Percentiles rank a stretch among this genome's conserved stretches.
Evolutionary conservation across 495 filamentous ascomycete species (phyloP).

Genomic region (Penicillium diatomitis): DNA sequence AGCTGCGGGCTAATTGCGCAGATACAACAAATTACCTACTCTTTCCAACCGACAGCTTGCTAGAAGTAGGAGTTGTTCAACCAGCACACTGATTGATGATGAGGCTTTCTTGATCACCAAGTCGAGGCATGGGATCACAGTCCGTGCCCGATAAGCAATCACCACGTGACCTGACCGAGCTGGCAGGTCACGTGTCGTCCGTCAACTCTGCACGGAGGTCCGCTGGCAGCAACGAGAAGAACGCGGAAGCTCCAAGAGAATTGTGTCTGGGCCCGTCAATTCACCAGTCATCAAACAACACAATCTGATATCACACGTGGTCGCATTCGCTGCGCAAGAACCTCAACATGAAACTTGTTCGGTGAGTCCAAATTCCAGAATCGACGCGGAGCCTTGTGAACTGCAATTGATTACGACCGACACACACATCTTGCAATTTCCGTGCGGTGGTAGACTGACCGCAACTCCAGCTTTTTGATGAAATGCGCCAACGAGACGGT

Average conservation of each 20-base stretch:
- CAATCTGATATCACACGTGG: background rate
- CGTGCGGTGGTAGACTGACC: slow-evolving; percentile 8
- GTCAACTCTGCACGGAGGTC: slow-evolving; percentile 15
- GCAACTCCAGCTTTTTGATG: slow-evolving; percentile 76
- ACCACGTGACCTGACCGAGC: slow-evolving; percentile 3
- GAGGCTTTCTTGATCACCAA: background rate
- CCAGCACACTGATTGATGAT: background rate
- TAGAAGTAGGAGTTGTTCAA: too few relatives aligned
- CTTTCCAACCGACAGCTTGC: too few relatives aligned
- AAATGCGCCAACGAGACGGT: slow-evolving; percentile 98
- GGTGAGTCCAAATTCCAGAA: slow-evolving; percentile 49
- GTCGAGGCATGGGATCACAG: too few relatives aligned
- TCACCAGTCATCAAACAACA: slow-evolving; percentile 4
- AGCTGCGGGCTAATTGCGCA: too few relatives aligned
- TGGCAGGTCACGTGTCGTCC: slow-evolving; percentile 2
- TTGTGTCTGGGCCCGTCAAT: slow-evolving; percentile 5
- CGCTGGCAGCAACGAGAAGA: slow-evolving; percentile 6
- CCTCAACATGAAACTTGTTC: slow-evolving; percentile 90
- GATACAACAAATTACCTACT: too few relatives aligned
- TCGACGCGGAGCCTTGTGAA: too few relatives aligned
- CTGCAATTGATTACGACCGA: too few relatives aligned
- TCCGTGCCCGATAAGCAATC: background rate
- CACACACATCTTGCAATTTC: too few relatives aligned
- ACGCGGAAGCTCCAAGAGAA: background rate
- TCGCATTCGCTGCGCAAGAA: background rate